phyloP scores from a whole-genome alignment of 106 monocot genomes.

The Hemerocallis citrina region DNA sequence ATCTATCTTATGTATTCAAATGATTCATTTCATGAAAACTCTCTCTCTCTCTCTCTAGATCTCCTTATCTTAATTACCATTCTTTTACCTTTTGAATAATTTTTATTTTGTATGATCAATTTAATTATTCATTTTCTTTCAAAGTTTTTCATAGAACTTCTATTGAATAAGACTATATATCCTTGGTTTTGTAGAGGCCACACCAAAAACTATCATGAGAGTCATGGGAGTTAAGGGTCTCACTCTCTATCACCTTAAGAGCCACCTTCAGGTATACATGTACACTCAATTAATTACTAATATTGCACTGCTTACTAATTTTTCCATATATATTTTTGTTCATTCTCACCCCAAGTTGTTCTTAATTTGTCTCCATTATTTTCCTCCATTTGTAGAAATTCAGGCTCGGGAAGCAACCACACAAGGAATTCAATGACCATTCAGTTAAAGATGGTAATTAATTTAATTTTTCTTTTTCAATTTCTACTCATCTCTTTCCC shows the following conservation, averaged over 20 bases:
- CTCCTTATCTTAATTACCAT: background rate
- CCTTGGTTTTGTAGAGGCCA: constrained; percentile 64
- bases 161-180: background rate
- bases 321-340: too few species aligned
- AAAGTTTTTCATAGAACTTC: too few species aligned
- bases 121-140: too few species aligned
- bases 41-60: background rate
- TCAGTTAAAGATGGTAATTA: constrained; percentile 83
- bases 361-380: background rate
- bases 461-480: background rate
- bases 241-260: constrained; percentile 93
- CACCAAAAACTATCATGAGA: constrained; percentile 98
- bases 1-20: too few species aligned
- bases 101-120: too few species aligned
- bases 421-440: constrained; percentile 86
- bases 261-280: constrained; percentile 73
- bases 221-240: constrained; percentile 98
- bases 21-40: too few species aligned
- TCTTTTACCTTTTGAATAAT: background rate
- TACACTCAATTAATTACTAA: background rate
- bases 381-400: constrained; percentile 86
- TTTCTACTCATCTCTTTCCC: background rate
- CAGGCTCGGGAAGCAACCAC: constrained; percentile 94
- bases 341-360: too few species aligned
- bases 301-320: background rate